Percentiles rank a stretch among this genome's conserved stretches.
Conservation (phyloP, 1,284 basidiomycete genomes). For the Thelephora terrestris region DNA sequence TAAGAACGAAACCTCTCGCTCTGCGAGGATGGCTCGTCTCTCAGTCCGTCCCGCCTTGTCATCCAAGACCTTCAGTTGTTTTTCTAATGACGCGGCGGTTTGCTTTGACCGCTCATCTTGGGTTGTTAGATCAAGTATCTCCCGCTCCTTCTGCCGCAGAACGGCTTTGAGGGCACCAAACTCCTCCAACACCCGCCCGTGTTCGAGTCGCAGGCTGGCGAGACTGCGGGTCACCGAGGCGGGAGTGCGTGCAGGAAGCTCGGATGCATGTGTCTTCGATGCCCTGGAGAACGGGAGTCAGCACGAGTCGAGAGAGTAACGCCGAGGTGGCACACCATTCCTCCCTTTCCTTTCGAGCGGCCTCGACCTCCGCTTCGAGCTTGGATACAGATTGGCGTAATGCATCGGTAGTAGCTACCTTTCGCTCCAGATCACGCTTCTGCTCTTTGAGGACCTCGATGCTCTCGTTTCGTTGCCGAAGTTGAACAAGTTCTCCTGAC, state of each 20-base stretch:
- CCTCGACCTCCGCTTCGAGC: constrained; percentile 55
- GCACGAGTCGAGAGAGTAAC: background rate
- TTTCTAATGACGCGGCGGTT: constrained; percentile 25
- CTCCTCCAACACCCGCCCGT: constrained; percentile 54
- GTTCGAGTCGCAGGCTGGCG: constrained; percentile 43
- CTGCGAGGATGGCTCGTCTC: constrained; percentile 34
- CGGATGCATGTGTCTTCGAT: constrained; percentile 22
- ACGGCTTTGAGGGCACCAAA: constrained; percentile 45
- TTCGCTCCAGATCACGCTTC: constrained; percentile 55
- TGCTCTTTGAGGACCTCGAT: constrained; percentile 68
- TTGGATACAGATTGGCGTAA: constrained; percentile 45
- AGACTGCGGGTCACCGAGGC: constrained; percentile 44
- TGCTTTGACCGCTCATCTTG: constrained; percentile 27
- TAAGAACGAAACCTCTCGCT: constrained; percentile 53
- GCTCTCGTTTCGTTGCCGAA: constrained; percentile 46
- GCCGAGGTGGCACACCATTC: constrained; percentile 31
- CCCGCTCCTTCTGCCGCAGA: constrained; percentile 39
- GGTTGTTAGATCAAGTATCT: constrained; percentile 31
- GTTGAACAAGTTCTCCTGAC: constrained; percentile 38
- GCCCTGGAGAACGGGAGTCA: constrained; percentile 24
- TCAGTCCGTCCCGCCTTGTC: constrained; percentile 37
- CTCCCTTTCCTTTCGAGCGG: constrained; percentile 42
- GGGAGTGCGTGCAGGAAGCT: constrained; percentile 35
- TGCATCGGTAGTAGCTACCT: constrained; percentile 41
- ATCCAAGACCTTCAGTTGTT: constrained; percentile 28